Conservation (phyloP, 208 protist genomes). For the Crithidia bombi region DNA sequence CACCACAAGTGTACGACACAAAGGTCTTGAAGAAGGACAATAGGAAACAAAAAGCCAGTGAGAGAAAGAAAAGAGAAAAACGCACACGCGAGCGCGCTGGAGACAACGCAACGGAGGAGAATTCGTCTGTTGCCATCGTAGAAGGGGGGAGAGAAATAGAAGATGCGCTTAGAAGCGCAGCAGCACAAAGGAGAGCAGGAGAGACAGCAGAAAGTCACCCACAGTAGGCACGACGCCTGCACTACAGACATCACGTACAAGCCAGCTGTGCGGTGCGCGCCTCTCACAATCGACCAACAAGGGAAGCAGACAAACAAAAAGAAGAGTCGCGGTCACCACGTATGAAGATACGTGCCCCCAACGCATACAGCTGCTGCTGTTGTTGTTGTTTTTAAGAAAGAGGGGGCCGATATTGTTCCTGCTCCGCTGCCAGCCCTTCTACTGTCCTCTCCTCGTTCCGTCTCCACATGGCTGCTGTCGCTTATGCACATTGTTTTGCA, state of each 20-base stretch:
- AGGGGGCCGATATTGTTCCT: too few relatives aligned
- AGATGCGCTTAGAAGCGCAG: conserved; percentile 9
- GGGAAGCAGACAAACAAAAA: not conserved
- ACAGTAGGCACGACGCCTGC: too few relatives aligned
- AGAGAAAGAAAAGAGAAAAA: conserved; percentile 8
- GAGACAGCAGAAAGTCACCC: conserved; percentile 11
- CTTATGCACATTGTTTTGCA: conserved; percentile 8
- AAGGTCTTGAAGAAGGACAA: too few relatives aligned
- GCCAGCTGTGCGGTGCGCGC: too few relatives aligned
- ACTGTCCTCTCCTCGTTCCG: not conserved
- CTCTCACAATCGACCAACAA: too few relatives aligned
- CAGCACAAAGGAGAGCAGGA: conserved; percentile 1
- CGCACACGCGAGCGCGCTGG: not conserved
- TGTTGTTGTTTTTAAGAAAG: conserved; percentile 3
- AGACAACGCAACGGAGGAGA: conserved; percentile 16
- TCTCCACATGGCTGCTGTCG: not conserved
- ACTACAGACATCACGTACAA: not conserved
- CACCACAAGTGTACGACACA: too few relatives aligned
- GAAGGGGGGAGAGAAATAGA: conserved; percentile 15
- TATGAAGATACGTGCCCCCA: not conserved
- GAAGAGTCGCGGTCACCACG: not conserved
- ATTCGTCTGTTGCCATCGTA: conserved; percentile 10
- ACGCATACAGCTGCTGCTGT: not conserved
- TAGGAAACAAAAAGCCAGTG: conserved; percentile 9
- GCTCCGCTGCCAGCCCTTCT: not conserved